A percentile compares a stretch with the other conserved stretches of the same genome.
Conservation (phyloP, 225 moss, liverwort and hornwort genomes). For the Polytrichum formosum region DNA sequence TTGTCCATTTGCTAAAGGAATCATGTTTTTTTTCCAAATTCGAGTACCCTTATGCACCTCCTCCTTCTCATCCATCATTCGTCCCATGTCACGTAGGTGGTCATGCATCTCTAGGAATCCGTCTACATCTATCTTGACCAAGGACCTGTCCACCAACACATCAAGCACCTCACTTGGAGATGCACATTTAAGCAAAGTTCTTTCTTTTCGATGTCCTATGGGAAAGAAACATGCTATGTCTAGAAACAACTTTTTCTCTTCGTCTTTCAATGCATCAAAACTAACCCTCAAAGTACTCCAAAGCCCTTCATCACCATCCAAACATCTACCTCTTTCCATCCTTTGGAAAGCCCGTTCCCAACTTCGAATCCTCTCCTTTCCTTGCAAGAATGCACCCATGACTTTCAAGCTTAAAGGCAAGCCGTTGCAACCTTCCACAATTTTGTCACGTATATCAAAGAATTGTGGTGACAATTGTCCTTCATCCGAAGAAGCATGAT, state of each 20-base stretch:
- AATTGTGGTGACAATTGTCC: not conserved
- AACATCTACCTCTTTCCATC: not conserved
- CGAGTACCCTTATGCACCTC: too few relatives aligned
- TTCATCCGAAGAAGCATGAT: not conserved
- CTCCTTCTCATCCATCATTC: too few relatives aligned
- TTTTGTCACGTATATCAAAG: not conserved
- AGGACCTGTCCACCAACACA: not conserved
- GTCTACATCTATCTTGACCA: not conserved
- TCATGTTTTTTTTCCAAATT: too few relatives aligned
- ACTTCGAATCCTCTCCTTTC: not conserved
- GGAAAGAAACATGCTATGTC: not conserved
- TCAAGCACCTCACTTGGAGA: not conserved
- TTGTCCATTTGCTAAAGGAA: too few relatives aligned
- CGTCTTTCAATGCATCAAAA: not conserved
- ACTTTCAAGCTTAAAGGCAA: slow-evolving; percentile 7
- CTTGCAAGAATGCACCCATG: not conserved
- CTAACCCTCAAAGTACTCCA: not conserved
- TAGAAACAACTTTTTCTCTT: not conserved
- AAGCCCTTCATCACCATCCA: not conserved
- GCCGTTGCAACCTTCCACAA: not conserved
- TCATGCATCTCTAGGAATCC: not conserved
- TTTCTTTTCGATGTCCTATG: not conserved
- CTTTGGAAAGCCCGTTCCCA: slow-evolving; percentile 5
- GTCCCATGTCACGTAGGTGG: too few relatives aligned
- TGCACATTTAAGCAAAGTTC: not conserved